Evolutionary conservation across 1,139 yeast genomes (phyloP).

Genomic region (Zygoascus hellenicus): DNA sequence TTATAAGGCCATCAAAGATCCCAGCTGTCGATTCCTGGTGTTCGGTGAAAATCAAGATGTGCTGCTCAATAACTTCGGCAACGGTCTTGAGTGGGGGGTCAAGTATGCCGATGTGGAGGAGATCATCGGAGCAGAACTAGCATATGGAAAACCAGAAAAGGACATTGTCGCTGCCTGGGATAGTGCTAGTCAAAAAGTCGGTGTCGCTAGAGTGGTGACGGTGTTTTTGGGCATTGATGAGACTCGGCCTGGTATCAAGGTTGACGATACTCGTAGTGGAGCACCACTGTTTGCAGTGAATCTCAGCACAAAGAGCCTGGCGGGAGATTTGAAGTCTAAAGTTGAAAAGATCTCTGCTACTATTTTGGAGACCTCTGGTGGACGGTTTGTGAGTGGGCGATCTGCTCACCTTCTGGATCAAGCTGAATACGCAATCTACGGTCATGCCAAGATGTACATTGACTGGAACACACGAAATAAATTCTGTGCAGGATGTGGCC

Average conservation of each 20-base stretch:
- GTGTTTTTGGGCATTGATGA: conserved; percentile 70
- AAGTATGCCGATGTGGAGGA: conserved; percentile 17
- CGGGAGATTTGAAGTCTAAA: conserved; percentile 12
- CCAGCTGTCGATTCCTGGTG: conserved; percentile 54
- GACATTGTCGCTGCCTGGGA: conserved; percentile 30
- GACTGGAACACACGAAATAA: conserved; percentile 77
- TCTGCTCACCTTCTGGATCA: not conserved
- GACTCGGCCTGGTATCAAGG: conserved; percentile 31
- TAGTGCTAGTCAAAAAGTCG: conserved; percentile 35
- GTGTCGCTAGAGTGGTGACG: conserved; percentile 37
- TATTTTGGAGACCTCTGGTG: conserved; percentile 23
- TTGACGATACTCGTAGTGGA: conserved; percentile 47
- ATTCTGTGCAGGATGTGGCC: conserved; percentile 89
- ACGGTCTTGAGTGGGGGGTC: conserved; percentile 9
- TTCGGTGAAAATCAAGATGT: conserved; percentile 35
- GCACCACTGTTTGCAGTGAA: conserved; percentile 76
- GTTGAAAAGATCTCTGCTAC: conserved; percentile 22
- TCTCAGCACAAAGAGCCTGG: conserved; percentile 33
- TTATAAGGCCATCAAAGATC: conserved; percentile 44
- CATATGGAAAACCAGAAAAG: conserved; percentile 27
- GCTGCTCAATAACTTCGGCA: conserved; percentile 17
- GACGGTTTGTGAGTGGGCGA: conserved; percentile 3
- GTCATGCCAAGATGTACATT: conserved; percentile 77
- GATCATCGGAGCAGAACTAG: conserved; percentile 32
- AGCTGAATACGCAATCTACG: conserved; percentile 44